phyloP scores from a whole-genome alignment of 495 filamentous ascomycete species.

The Talaromyces stipitatus region DNA sequence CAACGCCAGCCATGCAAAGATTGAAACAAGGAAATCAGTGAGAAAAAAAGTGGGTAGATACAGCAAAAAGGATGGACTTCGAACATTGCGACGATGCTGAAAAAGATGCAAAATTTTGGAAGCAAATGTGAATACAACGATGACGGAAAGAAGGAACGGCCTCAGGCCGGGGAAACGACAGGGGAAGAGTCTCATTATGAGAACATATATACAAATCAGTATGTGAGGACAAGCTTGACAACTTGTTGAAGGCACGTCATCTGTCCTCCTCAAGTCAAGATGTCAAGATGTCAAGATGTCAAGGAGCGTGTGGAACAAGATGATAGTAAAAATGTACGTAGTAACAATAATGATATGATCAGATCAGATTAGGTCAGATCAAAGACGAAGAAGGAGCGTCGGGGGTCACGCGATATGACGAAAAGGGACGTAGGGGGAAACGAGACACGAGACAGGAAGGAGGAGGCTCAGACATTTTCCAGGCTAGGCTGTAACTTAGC shows the following conservation, averaged over 20 bases:
- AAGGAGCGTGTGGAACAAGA: neutral
- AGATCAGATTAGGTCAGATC: neutral
- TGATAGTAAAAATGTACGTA: neutral
- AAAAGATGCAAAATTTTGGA: slow-evolving; percentile 17
- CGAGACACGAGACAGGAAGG: neutral
- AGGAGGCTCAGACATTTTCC: neutral
- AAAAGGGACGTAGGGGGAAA: neutral
- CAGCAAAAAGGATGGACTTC: slow-evolving; percentile 4
- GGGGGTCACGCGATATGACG: neutral
- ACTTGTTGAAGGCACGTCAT: neutral
- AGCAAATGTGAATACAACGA: slow-evolving; percentile 11
- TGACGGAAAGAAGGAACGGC: slow-evolving; percentile 14
- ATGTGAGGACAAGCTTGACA: neutral
- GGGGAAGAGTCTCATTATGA: slow-evolving; percentile 4
- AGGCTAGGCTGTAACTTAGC: too few species aligned
- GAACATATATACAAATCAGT: neutral
- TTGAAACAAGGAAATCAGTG: slow-evolving; percentile 10
- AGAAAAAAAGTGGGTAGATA: slow-evolving; percentile 21
- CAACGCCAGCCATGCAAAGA: slow-evolving; percentile 11
- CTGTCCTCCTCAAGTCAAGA: neutral
- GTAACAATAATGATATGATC: neutral
- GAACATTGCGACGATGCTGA: slow-evolving; percentile 14
- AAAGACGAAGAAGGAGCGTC: neutral
- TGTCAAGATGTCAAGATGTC: neutral
- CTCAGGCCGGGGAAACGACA: neutral